These are phyloP conservation scores for Cyclotella baltica DNA, from an alignment of 108 stramenopile species.

Conservation along the genomic window DNA sequence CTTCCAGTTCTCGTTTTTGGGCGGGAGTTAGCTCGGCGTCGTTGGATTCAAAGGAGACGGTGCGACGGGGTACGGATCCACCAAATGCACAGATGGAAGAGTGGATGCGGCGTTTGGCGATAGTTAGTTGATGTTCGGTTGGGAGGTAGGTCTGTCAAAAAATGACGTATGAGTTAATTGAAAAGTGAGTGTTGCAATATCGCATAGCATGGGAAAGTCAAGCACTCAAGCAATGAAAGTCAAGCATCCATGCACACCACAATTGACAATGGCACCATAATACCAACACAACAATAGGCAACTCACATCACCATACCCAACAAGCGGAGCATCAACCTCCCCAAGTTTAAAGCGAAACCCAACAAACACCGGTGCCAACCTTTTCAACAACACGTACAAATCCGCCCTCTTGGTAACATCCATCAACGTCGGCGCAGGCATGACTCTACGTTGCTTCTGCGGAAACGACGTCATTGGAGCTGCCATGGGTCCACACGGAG, in stretches of 20 bases:
- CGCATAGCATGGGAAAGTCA: no score
- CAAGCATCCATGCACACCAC: no score
- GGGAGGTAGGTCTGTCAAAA: conserved; percentile 6
- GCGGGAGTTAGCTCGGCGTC: background rate
- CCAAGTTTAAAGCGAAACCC: conserved; percentile 41
- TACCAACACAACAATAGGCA: no score
- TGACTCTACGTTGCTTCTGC: no score
- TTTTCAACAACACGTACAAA: conserved; percentile 31
- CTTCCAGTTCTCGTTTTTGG: conserved; percentile 25
- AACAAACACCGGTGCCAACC: conserved; percentile 30
- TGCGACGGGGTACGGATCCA: conserved; percentile 31
- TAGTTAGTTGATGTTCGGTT: conserved; percentile 24
- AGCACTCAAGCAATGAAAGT: no score
- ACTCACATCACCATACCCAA: background rate
- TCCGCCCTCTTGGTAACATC: conserved; percentile 27
- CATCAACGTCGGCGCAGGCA: no score
- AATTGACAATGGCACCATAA: no score
- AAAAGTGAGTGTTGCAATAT: no score
- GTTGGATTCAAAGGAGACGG: conserved; percentile 31
- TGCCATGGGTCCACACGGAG: background rate
- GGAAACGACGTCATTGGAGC: background rate
- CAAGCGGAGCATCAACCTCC: conserved; percentile 15
- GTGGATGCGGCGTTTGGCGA: conserved; percentile 43
- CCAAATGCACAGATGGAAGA: conserved; percentile 52
- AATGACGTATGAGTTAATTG: background rate